phyloP scores from a whole-genome alignment of 1,284 basidiomycete genomes.

The Leccinum pachyderme region DNA sequence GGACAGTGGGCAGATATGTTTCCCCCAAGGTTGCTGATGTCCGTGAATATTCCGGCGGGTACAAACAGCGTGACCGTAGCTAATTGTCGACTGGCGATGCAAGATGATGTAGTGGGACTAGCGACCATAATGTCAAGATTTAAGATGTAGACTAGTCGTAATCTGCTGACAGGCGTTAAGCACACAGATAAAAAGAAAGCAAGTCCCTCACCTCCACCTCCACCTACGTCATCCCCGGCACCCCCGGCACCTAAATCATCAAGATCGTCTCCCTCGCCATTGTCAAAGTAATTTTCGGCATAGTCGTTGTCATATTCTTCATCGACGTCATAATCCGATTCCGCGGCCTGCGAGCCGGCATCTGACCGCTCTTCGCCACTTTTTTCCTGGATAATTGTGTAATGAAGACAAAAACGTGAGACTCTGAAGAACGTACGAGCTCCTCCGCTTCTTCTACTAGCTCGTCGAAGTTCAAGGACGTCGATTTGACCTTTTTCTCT shows the following conservation, averaged over 20 bases:
- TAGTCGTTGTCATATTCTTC: conserved; percentile 86
- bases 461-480: conserved; percentile 61
- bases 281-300: conserved; percentile 83
- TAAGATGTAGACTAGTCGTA: conserved; percentile 23
- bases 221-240: conserved; percentile 60
- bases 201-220: conserved; percentile 31
- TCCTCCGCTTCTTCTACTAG: conserved; percentile 65
- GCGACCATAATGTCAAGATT: conserved; percentile 5
- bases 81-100: neutral
- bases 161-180: conserved; percentile 12
- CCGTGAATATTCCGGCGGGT: no score
- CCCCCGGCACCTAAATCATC: conserved; percentile 71
- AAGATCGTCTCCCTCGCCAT: conserved; percentile 74
- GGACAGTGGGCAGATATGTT: neutral
- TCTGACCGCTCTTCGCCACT: conserved; percentile 65
- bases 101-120: neutral
- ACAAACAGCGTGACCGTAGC: neutral
- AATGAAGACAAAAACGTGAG: neutral
- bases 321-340: conserved; percentile 78
- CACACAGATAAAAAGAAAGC: neutral
- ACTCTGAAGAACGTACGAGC: conserved; percentile 39
- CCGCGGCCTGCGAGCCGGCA: conserved; percentile 55
- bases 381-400: conserved; percentile 48
- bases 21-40: neutral
- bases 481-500: conserved; percentile 38